A percentile compares a stretch with the other conserved stretches of the same genome.
Evolutionary conservation across 2,329 filamentous ascomycete genomes (phyloP).

Genomic region (Fusarium concolor): DNA sequence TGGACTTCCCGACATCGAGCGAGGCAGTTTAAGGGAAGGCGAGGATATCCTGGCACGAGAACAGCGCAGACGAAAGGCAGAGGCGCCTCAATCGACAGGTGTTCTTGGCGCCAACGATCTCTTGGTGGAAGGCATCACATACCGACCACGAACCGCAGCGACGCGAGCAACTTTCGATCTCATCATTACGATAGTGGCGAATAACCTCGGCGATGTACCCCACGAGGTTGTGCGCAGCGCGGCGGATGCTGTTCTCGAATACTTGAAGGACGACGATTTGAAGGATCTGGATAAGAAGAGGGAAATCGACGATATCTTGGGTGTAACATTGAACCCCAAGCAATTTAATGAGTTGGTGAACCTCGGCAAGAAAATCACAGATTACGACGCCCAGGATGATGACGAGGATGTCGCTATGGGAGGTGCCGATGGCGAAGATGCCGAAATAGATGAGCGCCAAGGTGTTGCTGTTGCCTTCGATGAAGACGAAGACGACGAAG

Average conservation of each 20-base stretch:
- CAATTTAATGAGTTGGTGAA: constrained; percentile 98
- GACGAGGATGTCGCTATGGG: constrained; percentile 87
- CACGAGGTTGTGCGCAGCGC: constrained; percentile 93
- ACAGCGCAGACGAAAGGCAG: constrained; percentile 87
- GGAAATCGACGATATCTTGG: constrained; percentile 92
- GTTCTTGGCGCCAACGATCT: constrained; percentile 87
- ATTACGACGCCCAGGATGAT: constrained; percentile 96
- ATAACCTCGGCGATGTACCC: constrained; percentile 89
- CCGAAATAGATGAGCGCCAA: constrained; percentile 91
- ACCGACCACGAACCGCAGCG: constrained; percentile 89
- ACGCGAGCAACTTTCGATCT: constrained; percentile 95
- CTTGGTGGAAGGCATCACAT: constrained; percentile 89
- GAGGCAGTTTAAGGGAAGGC: constrained; percentile 81
- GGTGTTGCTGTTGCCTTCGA: constrained; percentile 98
- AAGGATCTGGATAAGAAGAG: constrained; percentile 99
- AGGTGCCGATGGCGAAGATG: constrained; percentile 71
- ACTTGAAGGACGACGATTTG: constrained; percentile 92
- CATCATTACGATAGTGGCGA: constrained; percentile 90
- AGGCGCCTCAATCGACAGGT: constrained; percentile 74
- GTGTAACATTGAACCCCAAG: constrained; percentile 83
- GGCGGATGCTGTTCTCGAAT: constrained; percentile 90
- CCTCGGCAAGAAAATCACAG: constrained; percentile 97
- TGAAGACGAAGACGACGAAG: constrained; percentile 88
- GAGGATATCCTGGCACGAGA: constrained; percentile 85
- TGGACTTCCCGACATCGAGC: constrained; percentile 75